Conservation (phyloP, 345 rosid species). For the Gossypium mustelinum region DNA sequence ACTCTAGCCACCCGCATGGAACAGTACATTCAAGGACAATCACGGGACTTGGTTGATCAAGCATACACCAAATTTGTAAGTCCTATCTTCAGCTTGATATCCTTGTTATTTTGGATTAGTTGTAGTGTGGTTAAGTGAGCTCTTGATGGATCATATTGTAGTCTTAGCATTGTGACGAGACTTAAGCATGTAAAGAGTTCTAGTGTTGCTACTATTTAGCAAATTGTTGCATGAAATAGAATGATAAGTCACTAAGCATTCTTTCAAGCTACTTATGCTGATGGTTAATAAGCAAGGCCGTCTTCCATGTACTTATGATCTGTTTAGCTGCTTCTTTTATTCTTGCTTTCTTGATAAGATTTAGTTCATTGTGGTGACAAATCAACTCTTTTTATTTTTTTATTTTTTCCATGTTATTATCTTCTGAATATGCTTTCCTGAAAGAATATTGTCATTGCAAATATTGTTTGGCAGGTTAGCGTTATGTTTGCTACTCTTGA, state of each 20-base stretch:
- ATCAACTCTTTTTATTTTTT: not conserved
- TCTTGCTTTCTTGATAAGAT: not conserved
- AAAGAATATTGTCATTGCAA: constrained; percentile 1
- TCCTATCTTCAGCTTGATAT: constrained; percentile 12
- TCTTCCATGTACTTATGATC: not conserved
- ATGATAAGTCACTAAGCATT: not conserved
- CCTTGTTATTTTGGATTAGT: not conserved
- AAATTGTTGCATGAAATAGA: not conserved
- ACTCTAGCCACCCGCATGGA: constrained; percentile 99
- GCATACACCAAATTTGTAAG: constrained; percentile 95
- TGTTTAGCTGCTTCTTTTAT: not conserved
- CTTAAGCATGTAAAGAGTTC: not conserved
- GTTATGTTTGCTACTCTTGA: constrained; percentile 88
- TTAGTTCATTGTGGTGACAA: not conserved
- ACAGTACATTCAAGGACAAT: constrained; percentile 75
- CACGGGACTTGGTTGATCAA: constrained; percentile 82
- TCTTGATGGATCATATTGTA: not conserved
- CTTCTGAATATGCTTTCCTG: not conserved
- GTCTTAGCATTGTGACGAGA: not conserved
- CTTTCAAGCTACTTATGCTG: too few species aligned
- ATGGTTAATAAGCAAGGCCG: not conserved
- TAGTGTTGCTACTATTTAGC: not conserved
- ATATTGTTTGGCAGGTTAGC: constrained; percentile 65
- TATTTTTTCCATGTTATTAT: not conserved
- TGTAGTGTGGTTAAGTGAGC: not conserved